These are phyloP conservation scores for Casuarina cunninghamiana DNA, from an alignment of 306 rosid genomes.

Conservation along the genomic window DNA sequence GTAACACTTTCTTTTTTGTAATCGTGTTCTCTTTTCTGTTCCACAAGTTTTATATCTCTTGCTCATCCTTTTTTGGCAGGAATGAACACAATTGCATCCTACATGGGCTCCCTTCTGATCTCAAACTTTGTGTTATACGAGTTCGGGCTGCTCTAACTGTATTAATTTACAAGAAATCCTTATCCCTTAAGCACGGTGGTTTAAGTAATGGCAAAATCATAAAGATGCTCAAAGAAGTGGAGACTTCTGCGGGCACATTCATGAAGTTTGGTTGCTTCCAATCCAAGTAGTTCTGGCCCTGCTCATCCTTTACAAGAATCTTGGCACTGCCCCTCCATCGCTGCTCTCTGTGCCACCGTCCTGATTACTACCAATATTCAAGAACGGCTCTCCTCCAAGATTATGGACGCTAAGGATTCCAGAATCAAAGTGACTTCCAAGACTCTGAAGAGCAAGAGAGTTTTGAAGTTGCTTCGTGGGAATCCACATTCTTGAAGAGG, in stretches of 20 bases:
- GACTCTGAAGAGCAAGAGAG: slow-evolving; percentile 45
- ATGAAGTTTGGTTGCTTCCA: slow-evolving; percentile 90
- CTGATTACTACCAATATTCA: slow-evolving; percentile 39
- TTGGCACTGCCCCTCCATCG: slow-evolving; percentile 29
- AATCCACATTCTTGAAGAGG: too few species aligned
- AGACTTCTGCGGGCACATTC: slow-evolving; percentile 77
- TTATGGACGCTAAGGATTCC: slow-evolving; percentile 53
- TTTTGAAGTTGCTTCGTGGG: slow-evolving; percentile 36
- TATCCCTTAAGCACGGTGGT: too few species aligned
- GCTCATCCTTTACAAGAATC: slow-evolving; percentile 51
- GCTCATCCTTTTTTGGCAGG: slow-evolving; percentile 40
- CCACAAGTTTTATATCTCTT: slow-evolving; percentile 16
- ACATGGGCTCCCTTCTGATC: slow-evolving; percentile 72
- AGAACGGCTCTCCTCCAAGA: slow-evolving; percentile 42
- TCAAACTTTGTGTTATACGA: slow-evolving; percentile 69
- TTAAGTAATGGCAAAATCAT: slow-evolving; percentile 58
- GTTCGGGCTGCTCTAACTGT: slow-evolving; percentile 72
- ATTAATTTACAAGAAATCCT: slow-evolving; percentile 50
- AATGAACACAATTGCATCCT: slow-evolving; percentile 71
- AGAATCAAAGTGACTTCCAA: slow-evolving; percentile 49
- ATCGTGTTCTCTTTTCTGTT: neutral
- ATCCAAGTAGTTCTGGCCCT: slow-evolving; percentile 73
- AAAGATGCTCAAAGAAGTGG: slow-evolving; percentile 89
- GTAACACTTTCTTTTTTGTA: slow-evolving; percentile 28
- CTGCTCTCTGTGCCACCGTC: slow-evolving; percentile 45